A percentile compares a stretch with the other conserved stretches of the same genome.
Conservation (phyloP, 2,329 filamentous ascomycete species). For the Teratosphaeria gauchensis region DNA sequence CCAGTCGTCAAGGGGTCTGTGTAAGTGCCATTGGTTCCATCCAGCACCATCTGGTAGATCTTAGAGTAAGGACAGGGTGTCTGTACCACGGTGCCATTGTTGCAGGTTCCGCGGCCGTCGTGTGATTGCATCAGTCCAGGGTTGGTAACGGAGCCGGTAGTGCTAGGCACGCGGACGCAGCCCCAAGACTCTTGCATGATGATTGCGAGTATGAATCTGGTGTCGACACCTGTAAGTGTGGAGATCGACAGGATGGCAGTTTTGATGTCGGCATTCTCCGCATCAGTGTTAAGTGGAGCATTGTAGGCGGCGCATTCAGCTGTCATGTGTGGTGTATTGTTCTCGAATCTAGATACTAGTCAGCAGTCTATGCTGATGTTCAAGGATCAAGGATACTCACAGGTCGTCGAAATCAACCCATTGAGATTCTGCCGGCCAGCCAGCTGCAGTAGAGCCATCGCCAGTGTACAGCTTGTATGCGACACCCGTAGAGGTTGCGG, state of each 20-base stretch:
- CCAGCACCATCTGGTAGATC: conserved; percentile 34
- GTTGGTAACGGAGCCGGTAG: conserved; percentile 31
- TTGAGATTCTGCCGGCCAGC: conserved; percentile 27
- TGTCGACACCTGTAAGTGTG: conserved; percentile 24
- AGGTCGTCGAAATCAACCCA: conserved; percentile 30
- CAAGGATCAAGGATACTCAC: conserved; percentile 10
- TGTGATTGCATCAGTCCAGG: conserved; percentile 39
- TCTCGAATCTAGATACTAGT: conserved; percentile 19
- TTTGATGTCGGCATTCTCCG: conserved; percentile 31
- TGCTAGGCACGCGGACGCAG: conserved; percentile 37
- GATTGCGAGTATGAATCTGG: conserved; percentile 36
- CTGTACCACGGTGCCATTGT: conserved; percentile 20
- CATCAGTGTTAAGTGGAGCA: conserved; percentile 28
- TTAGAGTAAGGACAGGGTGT: conserved; percentile 30
- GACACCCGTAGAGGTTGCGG: background rate
- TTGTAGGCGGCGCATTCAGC: conserved; percentile 28
- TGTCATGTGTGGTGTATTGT: conserved; percentile 28
- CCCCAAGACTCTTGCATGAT: conserved; percentile 39
- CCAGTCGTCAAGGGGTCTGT: conserved; percentile 11
- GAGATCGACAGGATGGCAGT: conserved; percentile 26
- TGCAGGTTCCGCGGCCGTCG: conserved; percentile 31
- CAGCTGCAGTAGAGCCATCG: conserved; percentile 25
- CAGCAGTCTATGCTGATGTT: background rate
- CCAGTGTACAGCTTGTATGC: conserved; percentile 23
- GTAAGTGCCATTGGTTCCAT: conserved; percentile 35